These are phyloP conservation scores for Fomitopsis pulvina DNA, from an alignment of 768 basidiomycete genomes.

Conservation along the genomic window DNA sequence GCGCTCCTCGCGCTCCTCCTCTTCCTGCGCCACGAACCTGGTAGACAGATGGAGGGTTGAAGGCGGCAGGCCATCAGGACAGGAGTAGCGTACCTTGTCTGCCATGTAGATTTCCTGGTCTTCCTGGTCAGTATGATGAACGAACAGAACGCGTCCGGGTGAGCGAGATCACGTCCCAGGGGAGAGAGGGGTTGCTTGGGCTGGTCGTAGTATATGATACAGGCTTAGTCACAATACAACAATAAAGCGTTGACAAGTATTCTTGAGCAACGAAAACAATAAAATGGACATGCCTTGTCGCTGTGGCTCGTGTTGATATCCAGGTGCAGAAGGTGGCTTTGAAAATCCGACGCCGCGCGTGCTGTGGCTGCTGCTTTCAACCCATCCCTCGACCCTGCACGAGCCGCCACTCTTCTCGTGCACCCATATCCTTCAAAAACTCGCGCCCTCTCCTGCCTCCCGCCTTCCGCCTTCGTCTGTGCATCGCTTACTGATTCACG, in stretches of 20 bases:
- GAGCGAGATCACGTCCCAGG: too few relatives aligned
- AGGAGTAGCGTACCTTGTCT: conserved; percentile 46
- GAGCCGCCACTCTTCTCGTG: conserved; percentile 9
- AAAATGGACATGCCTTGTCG: conserved; percentile 5
- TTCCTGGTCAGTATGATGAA: too few relatives aligned
- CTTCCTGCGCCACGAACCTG: conserved; percentile 57
- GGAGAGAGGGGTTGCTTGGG: too few relatives aligned
- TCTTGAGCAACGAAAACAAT: background rate
- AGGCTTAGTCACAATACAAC: background rate
- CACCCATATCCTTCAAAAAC: conserved; percentile 10
- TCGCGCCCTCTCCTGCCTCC: background rate
- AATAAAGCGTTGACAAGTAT: background rate
- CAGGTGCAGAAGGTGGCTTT: conserved; percentile 2
- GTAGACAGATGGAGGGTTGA: conserved; percentile 6
- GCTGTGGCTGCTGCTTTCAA: background rate
- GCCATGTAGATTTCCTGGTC: conserved; percentile 32
- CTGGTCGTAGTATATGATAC: too few relatives aligned
- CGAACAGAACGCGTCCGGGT: too few relatives aligned
- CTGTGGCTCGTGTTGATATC: conserved; percentile 2
- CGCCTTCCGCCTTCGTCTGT: conserved; percentile 9
- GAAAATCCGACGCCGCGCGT: conserved; percentile 7
- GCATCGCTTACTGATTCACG: conserved; percentile 17
- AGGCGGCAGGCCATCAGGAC: background rate
- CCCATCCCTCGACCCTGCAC: conserved; percentile 13
- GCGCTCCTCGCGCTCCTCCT: conserved; percentile 38